Evolutionary conservation across 1,284 basidiomycete species (phyloP).

Genomic region (Cutaneotrichosporon sp.): DNA sequence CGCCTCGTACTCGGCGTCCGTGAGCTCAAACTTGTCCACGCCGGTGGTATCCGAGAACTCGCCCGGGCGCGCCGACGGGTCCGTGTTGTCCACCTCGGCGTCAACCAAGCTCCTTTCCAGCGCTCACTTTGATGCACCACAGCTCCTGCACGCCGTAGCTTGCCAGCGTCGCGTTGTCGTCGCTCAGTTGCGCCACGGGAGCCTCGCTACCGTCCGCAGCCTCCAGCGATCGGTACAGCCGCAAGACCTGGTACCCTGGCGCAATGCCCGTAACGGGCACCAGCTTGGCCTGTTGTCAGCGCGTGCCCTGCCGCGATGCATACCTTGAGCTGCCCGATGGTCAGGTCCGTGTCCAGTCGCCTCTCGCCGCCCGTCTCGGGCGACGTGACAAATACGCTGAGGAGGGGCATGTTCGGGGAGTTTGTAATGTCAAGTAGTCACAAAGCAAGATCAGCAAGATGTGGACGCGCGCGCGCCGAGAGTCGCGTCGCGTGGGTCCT

Average conservation of each 20-base stretch:
- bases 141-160: slow-evolving; percentile 61
- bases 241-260: slow-evolving; percentile 62
- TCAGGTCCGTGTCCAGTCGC: slow-evolving; percentile 65
- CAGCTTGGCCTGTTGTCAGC: slow-evolving; percentile 62
- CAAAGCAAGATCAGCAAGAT: no score
- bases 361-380: slow-evolving; percentile 82
- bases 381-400: slow-evolving; percentile 73
- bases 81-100: slow-evolving; percentile 69
- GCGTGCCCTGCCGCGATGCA: slow-evolving; percentile 1
- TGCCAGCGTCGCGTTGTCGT: slow-evolving; percentile 64
- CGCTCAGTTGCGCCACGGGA: slow-evolving; percentile 56
- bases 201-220: slow-evolving; percentile 34
- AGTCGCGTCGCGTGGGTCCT: no score
- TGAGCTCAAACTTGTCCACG: slow-evolving; percentile 90
- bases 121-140: slow-evolving; percentile 60
- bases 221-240: slow-evolving; percentile 59
- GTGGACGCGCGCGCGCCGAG: no score
- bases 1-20: slow-evolving; percentile 72
- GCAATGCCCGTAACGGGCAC: slow-evolving; percentile 88
- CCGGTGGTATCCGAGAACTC: slow-evolving; percentile 74
- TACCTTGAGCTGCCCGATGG: slow-evolving; percentile 75
- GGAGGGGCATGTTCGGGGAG: slow-evolving; percentile 5
- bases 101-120: no score
- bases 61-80: slow-evolving; percentile 57
- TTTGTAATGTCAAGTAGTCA: no score